Evolutionary conservation across 2,329 filamentous ascomycete genomes (phyloP).

Genomic region (Pyrenophora graminea): DNA sequence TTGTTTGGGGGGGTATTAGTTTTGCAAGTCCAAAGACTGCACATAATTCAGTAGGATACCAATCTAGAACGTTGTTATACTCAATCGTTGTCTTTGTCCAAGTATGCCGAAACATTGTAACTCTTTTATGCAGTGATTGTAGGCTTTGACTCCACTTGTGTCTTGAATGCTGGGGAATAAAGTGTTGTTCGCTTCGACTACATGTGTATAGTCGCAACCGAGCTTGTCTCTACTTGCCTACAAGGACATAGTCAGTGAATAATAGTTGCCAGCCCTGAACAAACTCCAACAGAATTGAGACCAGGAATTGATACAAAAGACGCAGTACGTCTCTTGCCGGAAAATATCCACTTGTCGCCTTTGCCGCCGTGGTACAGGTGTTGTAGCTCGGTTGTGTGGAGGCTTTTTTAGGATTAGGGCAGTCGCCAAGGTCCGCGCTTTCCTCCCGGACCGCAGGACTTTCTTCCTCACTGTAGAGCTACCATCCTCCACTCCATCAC

Average conservation of each 20-base stretch:
- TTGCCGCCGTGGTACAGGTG: conserved; percentile 1
- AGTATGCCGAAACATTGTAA: too few relatives aligned
- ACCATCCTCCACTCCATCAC: conserved; percentile 45
- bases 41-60: conserved; percentile 13
- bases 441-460: conserved; percentile 37
- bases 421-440: conserved; percentile 30
- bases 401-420: conserved; percentile 27
- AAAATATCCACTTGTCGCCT: too few relatives aligned
- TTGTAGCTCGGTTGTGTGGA: conserved; percentile 13
- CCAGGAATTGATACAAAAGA: too few relatives aligned
- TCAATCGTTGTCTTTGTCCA: too few relatives aligned
- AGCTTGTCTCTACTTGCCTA: too few relatives aligned
- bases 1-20: conserved; percentile 1
- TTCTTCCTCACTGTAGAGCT: conserved; percentile 38
- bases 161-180: too few relatives aligned
- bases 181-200: background rate
- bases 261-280: too few relatives aligned
- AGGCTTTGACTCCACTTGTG: too few relatives aligned
- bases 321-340: too few relatives aligned
- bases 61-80: conserved; percentile 8
- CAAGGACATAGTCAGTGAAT: too few relatives aligned
- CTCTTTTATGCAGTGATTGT: too few relatives aligned
- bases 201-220: background rate
- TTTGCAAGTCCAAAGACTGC: conserved; percentile 1
- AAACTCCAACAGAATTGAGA: too few relatives aligned